phyloP scores from a whole-genome alignment of 2,329 filamentous ascomycete genomes.

The Lecanicillium sp. region DNA sequence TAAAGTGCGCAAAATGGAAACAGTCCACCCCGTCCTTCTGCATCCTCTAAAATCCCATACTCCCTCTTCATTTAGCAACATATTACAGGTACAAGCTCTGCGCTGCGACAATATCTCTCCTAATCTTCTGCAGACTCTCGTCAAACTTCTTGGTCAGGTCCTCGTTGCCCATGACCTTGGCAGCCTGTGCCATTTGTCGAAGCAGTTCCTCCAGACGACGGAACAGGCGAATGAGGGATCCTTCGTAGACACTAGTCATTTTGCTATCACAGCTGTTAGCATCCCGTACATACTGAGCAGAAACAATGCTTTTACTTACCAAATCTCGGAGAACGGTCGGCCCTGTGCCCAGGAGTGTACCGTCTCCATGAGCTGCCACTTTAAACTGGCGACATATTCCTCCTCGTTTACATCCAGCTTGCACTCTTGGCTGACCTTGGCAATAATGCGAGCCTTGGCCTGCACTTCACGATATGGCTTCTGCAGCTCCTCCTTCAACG shows the following conservation, averaged over 20 bases:
- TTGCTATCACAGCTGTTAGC: constrained; percentile 50
- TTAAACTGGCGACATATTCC: constrained; percentile 82
- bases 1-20: neutral
- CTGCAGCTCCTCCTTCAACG: constrained; percentile 72
- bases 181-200: constrained; percentile 88
- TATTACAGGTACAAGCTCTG: constrained; percentile 81
- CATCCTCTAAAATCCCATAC: too few species aligned
- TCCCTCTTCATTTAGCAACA: too few species aligned
- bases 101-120: constrained; percentile 88
- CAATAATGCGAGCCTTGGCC: constrained; percentile 74
- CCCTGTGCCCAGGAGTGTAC: constrained; percentile 89
- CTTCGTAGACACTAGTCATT: constrained; percentile 99
- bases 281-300: neutral
- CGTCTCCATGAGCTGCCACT: constrained; percentile 95
- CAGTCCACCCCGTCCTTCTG: neutral
- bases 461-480: constrained; percentile 85
- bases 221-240: constrained; percentile 92
- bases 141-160: constrained; percentile 92
- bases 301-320: constrained; percentile 56
- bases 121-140: constrained; percentile 72
- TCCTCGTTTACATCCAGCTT: constrained; percentile 93
- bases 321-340: constrained; percentile 84
- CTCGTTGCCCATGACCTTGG: constrained; percentile 96
- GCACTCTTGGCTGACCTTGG: constrained; percentile 89
- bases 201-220: constrained; percentile 88